Percentiles rank a stretch among this genome's conserved stretches.
Evolutionary conservation across 2,329 filamentous ascomycete genomes (phyloP).

Genomic region (Parasarocladium wereldwijsianum): DNA sequence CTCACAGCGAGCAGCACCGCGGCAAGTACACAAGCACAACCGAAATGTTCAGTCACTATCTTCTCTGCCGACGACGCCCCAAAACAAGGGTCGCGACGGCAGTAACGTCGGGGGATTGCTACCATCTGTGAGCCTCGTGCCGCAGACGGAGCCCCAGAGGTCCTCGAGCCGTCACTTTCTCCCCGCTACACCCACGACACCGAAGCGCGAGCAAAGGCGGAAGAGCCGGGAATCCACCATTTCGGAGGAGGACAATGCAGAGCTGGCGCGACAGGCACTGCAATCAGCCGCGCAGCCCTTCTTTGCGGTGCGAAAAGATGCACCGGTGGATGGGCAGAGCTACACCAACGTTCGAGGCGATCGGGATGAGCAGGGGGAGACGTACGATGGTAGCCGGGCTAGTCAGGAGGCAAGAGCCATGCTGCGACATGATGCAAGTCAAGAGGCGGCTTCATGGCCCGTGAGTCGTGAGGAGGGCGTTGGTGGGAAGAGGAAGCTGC

Average conservation of each 20-base stretch:
- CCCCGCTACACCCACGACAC: constrained; percentile 27
- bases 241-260: constrained; percentile 52
- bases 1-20: constrained; percentile 27
- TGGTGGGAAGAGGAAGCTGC: constrained; percentile 37
- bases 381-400: constrained; percentile 59
- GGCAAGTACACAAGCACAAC: constrained; percentile 46
- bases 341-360: constrained; percentile 6
- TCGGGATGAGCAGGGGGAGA: constrained; percentile 30
- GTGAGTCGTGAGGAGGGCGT: constrained; percentile 16
- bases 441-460: constrained; percentile 28
- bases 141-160: constrained; percentile 41
- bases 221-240: constrained; percentile 78
- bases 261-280: constrained; percentile 38
- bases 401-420: constrained; percentile 64
- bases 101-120: constrained; percentile 38
- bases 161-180: constrained; percentile 23
- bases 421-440: constrained; percentile 45
- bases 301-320: constrained; percentile 12
- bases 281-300: constrained; percentile 26
- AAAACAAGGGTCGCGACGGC: constrained; percentile 26
- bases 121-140: constrained; percentile 47
- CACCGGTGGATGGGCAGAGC: constrained; percentile 14
- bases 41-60: constrained; percentile 73
- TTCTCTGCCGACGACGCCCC: constrained; percentile 67
- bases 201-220: constrained; percentile 30